Conservation (phyloP, 495 filamentous ascomycete species). For the Hyaloscypha bicolor region DNA sequence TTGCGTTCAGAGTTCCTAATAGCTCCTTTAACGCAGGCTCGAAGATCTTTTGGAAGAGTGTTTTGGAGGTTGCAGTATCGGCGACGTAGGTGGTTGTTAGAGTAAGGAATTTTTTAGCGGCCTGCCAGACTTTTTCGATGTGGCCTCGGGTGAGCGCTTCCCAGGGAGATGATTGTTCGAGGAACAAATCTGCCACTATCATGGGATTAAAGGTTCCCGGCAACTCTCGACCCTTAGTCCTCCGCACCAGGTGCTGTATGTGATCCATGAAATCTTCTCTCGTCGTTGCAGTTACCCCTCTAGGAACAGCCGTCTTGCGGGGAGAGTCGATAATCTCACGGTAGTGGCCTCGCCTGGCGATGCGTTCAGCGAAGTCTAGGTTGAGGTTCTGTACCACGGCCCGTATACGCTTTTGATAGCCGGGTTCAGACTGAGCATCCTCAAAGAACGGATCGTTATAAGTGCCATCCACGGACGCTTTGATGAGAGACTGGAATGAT, state of each 20-base stretch:
- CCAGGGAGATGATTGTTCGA: conserved; percentile 51
- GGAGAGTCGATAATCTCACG: conserved; percentile 36
- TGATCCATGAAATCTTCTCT: conserved; percentile 43
- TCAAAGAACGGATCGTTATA: conserved; percentile 62
- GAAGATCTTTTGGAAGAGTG: conserved; percentile 44
- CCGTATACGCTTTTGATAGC: conserved; percentile 56
- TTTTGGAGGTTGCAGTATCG: conserved; percentile 41
- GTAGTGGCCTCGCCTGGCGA: conserved; percentile 48
- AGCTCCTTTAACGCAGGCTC: conserved; percentile 39
- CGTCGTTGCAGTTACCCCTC: conserved; percentile 32
- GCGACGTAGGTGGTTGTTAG: conserved; percentile 37
- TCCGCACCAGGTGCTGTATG: conserved; percentile 42
- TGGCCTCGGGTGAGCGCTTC: conserved; percentile 41
- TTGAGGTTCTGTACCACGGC: conserved; percentile 62
- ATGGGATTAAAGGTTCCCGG: conserved; percentile 55
- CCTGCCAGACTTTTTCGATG: conserved; percentile 38
- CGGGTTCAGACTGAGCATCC: conserved; percentile 38
- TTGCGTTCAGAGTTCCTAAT: conserved; percentile 31
- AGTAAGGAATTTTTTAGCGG: conserved; percentile 41
- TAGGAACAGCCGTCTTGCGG: conserved; percentile 18
- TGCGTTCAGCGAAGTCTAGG: conserved; percentile 54
- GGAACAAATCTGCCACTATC: conserved; percentile 52
- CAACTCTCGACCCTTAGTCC: conserved; percentile 48
- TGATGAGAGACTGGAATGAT: conserved; percentile 49
- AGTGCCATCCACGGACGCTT: conserved; percentile 54